Base-by-base conservation (phyloP, 148 eudicot genomes). In the Spergularia marina region DNA sequence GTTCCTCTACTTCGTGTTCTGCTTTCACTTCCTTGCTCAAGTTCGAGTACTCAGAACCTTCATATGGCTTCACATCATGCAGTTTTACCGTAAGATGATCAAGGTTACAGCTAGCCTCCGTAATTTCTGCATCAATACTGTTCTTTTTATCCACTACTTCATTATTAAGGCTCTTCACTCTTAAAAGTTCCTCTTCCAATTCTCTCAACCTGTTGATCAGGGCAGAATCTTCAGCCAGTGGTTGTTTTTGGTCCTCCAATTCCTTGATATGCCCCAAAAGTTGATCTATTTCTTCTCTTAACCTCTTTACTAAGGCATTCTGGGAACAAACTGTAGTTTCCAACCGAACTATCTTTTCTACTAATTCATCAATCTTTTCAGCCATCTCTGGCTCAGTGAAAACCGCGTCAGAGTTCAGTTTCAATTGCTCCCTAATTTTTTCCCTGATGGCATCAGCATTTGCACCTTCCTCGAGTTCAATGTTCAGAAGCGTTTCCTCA, bases 291-390 rank as follows among this genome's bases (percentile, higher is more conserved):
- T 87, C 90, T 57, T 82, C 78, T 75, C 81, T 83, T 77, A 93
- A 56, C 74, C 88, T 82, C 82, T 78, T 82, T 30, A 93, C 83
- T 40, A 89, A 36, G 21, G 93, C 91, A 68, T 82, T 83, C 65
- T 89, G 89, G 6, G 98, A 86, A 74, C 86, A 82, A 53, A 87
- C 70, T 10, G 81, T 84, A 56, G 86, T 83, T 80, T 93, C 91
- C 56, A 91, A 70, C 8, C 20, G 55, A 3, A 93, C 84, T 7
- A 93, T 85, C 69, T 83, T 87, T 10, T 89, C 91, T 51, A 88
- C 93, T 65, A 93, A 78, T 52, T 90, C 87, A 66, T 92, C 91
- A 5, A 92, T 89, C 74, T 90, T 92, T 75, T 92, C 91, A 36
- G 88, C 88, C 75, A 92, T 81, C 71, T 89, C 89, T 12, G 88